phyloP scores from a whole-genome alignment of 1,284 basidiomycete species.

The Heterobasidion occidentale region DNA sequence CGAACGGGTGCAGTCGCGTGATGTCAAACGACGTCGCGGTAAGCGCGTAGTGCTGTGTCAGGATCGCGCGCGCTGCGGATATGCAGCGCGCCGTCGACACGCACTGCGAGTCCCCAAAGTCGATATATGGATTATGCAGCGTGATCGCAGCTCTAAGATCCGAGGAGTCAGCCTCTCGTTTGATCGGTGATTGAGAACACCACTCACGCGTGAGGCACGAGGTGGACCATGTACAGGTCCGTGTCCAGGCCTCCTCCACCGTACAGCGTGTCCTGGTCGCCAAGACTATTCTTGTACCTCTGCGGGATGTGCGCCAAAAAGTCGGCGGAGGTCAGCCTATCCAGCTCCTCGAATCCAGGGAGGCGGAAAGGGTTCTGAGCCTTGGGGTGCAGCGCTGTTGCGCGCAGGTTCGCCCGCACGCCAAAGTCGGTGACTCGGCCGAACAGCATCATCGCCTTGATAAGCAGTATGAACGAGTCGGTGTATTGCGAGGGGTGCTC shows the following conservation, averaged over 20 bases:
- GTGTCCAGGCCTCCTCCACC: constrained; percentile 57
- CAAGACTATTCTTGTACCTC: constrained; percentile 56
- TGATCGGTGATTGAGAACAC: constrained; percentile 4
- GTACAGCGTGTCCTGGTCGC: constrained; percentile 34
- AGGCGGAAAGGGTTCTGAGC: constrained; percentile 60
- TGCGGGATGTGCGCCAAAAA: constrained; percentile 65
- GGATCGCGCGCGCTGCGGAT: constrained; percentile 61
- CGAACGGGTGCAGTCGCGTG: constrained; percentile 72
- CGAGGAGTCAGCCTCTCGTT: not conserved
- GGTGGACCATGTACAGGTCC: constrained; percentile 77
- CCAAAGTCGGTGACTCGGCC: constrained; percentile 77
- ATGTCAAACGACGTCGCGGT: constrained; percentile 72
- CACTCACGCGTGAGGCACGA: constrained; percentile 75
- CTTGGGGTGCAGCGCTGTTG: constrained; percentile 49
- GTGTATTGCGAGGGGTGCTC: constrained; percentile 68
- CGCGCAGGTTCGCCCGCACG: constrained; percentile 60
- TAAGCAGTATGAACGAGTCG: constrained; percentile 68
- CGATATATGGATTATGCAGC: constrained; percentile 72
- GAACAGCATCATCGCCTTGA: constrained; percentile 77
- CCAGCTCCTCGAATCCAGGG: constrained; percentile 58
- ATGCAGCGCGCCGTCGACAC: constrained; percentile 65
- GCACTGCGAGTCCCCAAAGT: constrained; percentile 57
- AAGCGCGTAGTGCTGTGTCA: constrained; percentile 65
- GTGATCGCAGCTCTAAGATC: constrained; percentile 68
- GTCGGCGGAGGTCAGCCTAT: constrained; percentile 53